Base-by-base conservation (phyloP, 2,329 filamentous ascomycete genomes). In the Xylariaceae sp. region DNA sequence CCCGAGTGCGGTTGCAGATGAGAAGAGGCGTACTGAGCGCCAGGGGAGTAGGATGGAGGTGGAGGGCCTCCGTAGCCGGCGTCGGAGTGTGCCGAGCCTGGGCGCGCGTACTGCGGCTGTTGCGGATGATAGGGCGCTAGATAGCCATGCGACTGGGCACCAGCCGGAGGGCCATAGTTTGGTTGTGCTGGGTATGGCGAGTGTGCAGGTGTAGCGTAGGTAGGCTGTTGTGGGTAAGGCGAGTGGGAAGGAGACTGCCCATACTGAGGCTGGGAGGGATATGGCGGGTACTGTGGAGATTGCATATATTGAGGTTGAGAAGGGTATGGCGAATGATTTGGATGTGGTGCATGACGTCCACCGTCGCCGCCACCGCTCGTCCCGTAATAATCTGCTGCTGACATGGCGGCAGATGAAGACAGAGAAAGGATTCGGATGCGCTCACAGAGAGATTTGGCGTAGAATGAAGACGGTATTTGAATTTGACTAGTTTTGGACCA, bases 321-420 rank as follows among this genome's bases (percentile, higher is more conserved):
- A 4, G 48, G 47, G 21, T 52, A 48, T 1, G 44, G 36, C 3
- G 46, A 45, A 1, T 51, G 48, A 37, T 43, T 48, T 19, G 48
- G 47, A 17, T 40, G 36, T 16, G 43, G 50, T 15, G 38, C 48
- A 14, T 46, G 45, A 36, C 38, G 38, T 29, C 27, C 29, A 9
- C 47, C 51, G n/a, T 38, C 31, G 4, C 47, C 44, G 14, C 49
- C 46, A 7, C 43, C 41, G 34, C 43, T 47, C 28, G 44, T 49
- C 3, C 44, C 41, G 44, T 59, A 60, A 40, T 59, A 60, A 5
- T 60, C 57, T 33, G 52, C 42, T 11, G 57, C 57, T 32, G 56
- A 53, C 56, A 59, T 59, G 14, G 21, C 11, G 21, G 21, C 21
- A n/a, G n/a, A n/a, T n/a, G n/a, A n/a, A n/a, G n/a, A n/a, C n/a